Percentiles rank a stretch among this genome's conserved stretches.
These are phyloP conservation scores for Chrysanthemum makinoi DNA, from an alignment of 129 eudicot genomes.

Conservation along the genomic window DNA sequence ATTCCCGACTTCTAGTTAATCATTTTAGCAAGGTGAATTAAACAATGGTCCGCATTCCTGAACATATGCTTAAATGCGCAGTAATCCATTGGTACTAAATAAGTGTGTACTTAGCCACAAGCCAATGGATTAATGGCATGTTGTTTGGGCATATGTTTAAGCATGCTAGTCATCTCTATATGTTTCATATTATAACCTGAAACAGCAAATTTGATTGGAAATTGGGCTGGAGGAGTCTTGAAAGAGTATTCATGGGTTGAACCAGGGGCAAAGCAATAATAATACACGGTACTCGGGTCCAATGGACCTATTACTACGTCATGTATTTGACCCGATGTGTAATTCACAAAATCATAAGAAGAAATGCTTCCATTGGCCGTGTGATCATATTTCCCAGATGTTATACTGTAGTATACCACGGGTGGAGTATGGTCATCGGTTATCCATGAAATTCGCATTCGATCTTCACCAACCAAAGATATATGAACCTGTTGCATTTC, in stretches of 20 bases:
- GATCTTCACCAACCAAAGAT: constrained; percentile 47
- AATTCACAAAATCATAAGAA: constrained; percentile 37
- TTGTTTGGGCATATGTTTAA: too few species aligned
- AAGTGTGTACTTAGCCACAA: too few species aligned
- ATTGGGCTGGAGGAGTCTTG: constrained; percentile 62
- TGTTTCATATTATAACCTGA: constrained; percentile 32
- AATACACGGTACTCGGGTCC: constrained; percentile 43
- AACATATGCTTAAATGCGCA: too few species aligned
- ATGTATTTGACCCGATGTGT: constrained; percentile 56
- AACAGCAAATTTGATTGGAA: constrained; percentile 58
- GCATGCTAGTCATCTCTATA: not conserved
- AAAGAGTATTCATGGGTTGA: constrained; percentile 42
- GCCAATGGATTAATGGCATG: too few species aligned
- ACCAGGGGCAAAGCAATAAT: constrained; percentile 46
- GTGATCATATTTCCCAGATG: constrained; percentile 33
- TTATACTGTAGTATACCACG: constrained; percentile 46
- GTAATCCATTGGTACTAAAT: too few species aligned
- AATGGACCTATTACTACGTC: constrained; percentile 63
- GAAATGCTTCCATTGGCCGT: constrained; percentile 43
- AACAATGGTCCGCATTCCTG: too few species aligned
- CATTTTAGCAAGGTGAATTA: too few species aligned
- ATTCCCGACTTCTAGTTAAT: not conserved
- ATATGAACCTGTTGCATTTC: constrained; percentile 48
- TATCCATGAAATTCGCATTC: constrained; percentile 74
- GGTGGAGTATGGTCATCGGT: constrained; percentile 43